Evolutionary conservation across 176 grass and related monocot species (phyloP).

Genomic region (Hordeum vulgare): DNA sequence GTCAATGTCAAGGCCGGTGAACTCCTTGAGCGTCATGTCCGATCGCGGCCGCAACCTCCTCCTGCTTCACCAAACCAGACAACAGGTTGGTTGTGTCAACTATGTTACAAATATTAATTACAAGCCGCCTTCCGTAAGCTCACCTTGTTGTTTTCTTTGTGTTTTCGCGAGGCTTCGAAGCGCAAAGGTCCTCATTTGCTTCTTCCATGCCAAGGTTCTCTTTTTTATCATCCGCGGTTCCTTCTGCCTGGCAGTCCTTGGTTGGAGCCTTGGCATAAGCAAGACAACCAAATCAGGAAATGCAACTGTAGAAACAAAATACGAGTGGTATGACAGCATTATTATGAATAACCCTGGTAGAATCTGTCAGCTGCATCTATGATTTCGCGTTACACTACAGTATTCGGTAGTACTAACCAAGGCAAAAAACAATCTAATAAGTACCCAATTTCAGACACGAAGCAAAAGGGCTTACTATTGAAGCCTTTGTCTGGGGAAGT

Average conservation of each 20-base stretch:
- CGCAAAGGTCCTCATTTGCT: not conserved
- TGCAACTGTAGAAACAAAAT: not conserved
- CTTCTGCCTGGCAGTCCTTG: not conserved
- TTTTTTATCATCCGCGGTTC: constrained; percentile 2
- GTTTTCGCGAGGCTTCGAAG: not conserved
- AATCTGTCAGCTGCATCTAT: not conserved
- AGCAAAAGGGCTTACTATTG: constrained; percentile 11
- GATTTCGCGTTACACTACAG: not conserved
- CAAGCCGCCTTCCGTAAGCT: not conserved
- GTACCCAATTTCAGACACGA: not conserved
- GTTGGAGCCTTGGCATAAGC: constrained; percentile 15
- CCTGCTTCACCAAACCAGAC: constrained; percentile 17
- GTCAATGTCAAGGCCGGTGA: constrained; percentile 23
- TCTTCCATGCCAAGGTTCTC: not conserved
- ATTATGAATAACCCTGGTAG: not conserved
- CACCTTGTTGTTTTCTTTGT: constrained; percentile 42
- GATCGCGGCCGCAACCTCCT: constrained; percentile 50
- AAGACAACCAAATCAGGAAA: constrained; percentile 5
- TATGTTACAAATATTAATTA: no score
- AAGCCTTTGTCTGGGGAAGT: constrained; percentile 2
- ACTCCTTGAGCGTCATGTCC: constrained; percentile 53
- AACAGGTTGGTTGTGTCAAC: not conserved
- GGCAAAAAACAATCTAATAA: not conserved
- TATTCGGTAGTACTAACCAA: not conserved
- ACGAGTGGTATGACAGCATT: no score